Evolutionary conservation across 352 stramenopile genomes (phyloP), one percentile per base, ranked within the genome.

Genomic region (Globisporangium acanthophoron): DNA sequence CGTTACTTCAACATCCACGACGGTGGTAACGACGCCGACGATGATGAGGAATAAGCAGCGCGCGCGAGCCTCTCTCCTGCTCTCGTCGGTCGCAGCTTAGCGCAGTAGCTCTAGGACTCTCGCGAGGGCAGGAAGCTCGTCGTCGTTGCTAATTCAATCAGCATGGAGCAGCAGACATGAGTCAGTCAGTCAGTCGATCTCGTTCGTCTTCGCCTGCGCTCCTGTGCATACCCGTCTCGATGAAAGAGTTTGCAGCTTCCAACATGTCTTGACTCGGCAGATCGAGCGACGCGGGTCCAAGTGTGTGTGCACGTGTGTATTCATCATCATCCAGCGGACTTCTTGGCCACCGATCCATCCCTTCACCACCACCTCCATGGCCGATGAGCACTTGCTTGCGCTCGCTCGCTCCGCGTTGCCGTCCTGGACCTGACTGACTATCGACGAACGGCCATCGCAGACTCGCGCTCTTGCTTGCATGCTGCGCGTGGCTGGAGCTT

Each of bases 1-100:
- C 84, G 92, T 75, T 99, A 99, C 85, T 99, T 98, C 87, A 97
- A 96, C 69, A 98, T 99, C 78, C 90, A 94, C 83, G 88, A 88
- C 72, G 89, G 76, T 46, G 95, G 94, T 72, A 88, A 96, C 65
- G 94, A 96, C 57, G 94, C 66, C 47, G 84, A 92, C 21, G 85
- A 94, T 54, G 85, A 94, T 65, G 81, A 95, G 55, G 85, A 95
- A 85, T 95, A 95, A 90, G 68, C 55, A 48, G 43, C n/a, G 18
- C 16, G n/a, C 43, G 8, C 18, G 13, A 48, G 43, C 18, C 8
- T 6, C 11, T 7, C 41, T 27, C 20, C 18, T 11, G n/a, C n/a
- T 13, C 20, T 12, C 7, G 33, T 15, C 37, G 37, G 1, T 15
- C 8, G 37, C 5, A 13, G 11, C 44, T n/a, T 49, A 11, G 43